Evolutionary conservation across 805 yeast species (phyloP).

Genomic region (Zygosaccharomyces bailii): DNA sequence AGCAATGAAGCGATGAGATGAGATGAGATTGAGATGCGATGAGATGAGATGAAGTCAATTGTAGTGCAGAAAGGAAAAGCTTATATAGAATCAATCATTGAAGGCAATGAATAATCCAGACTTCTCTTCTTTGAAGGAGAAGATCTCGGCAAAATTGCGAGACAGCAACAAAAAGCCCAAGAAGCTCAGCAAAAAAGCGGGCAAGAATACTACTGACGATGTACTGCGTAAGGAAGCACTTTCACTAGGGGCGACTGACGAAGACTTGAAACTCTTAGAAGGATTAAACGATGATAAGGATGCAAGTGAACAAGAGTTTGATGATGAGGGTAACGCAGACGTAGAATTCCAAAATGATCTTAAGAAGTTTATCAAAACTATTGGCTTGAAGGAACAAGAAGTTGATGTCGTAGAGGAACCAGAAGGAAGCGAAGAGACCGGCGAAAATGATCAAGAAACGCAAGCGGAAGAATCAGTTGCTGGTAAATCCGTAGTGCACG

Average conservation of each 20-base stretch:
- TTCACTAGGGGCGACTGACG: conserved; percentile 82
- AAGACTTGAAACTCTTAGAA: conserved; percentile 63
- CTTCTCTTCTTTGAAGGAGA: conserved; percentile 58
- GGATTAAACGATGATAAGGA: conserved; percentile 51
- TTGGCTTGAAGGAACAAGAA: conserved; percentile 52
- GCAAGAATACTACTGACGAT: conserved; percentile 27
- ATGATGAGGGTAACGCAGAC: conserved; percentile 37
- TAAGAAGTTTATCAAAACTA: conserved; percentile 56
- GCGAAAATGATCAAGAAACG: no score
- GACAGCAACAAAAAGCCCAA: conserved; percentile 27
- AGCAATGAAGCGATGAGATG: conserved; percentile 16
- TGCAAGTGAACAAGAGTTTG: conserved; percentile 42
- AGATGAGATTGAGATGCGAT: conserved; percentile 21
- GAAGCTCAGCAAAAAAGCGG: conserved; percentile 25
- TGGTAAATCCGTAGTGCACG: no score
- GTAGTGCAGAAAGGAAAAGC: neutral
- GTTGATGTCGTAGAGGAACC: conserved; percentile 37
- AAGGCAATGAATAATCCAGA: conserved; percentile 21
- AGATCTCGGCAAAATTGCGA: conserved; percentile 52
- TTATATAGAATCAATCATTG: neutral
- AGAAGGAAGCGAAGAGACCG: no score
- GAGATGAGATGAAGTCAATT: conserved; percentile 4
- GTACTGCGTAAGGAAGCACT: conserved; percentile 66
- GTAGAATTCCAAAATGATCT: conserved; percentile 51
- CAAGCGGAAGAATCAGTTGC: no score